Conservation (phyloP, 108 stramenopile genomes). For the Chaetoceros tenuissimus region DNA sequence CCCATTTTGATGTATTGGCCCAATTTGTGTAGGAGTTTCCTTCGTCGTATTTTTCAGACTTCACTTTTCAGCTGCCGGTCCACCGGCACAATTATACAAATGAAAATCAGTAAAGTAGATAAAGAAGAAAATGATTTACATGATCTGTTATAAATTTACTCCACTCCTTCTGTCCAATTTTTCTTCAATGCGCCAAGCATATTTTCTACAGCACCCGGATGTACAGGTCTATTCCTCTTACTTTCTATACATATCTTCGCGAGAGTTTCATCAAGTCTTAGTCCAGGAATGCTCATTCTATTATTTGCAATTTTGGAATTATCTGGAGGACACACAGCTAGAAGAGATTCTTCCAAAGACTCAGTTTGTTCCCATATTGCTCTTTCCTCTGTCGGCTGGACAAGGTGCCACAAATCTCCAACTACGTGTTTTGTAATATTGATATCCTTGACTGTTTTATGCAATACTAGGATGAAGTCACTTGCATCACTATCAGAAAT, state of each 20-base stretch:
- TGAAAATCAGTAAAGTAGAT: too few relatives aligned
- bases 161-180: background rate
- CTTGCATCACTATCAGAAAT: conserved; percentile 49
- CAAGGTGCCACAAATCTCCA: conserved; percentile 74
- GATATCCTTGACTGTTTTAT: conserved; percentile 65
- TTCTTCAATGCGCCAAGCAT: background rate
- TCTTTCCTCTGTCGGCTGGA: conserved; percentile 55
- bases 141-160: too few relatives aligned
- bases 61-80: too few relatives aligned
- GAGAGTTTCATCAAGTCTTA: conserved; percentile 67
- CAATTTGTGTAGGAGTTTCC: too few relatives aligned
- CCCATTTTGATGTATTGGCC: too few relatives aligned
- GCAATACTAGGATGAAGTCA: conserved; percentile 66
- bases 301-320: conserved; percentile 54
- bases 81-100: too few relatives aligned
- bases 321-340: conserved; percentile 64
- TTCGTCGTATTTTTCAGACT: too few relatives aligned
- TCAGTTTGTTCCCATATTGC: conserved; percentile 52
- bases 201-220: background rate
- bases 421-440: conserved; percentile 69
- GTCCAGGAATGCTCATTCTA: conserved; percentile 61
- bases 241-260: conserved; percentile 50
- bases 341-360: conserved; percentile 7
- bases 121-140: too few relatives aligned
- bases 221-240: conserved; percentile 42